A percentile compares a stretch with the other conserved stretches of the same genome.
phyloP scores from a whole-genome alignment of 169 alveolate genomes.

The Toxoplasma gondii region DNA sequence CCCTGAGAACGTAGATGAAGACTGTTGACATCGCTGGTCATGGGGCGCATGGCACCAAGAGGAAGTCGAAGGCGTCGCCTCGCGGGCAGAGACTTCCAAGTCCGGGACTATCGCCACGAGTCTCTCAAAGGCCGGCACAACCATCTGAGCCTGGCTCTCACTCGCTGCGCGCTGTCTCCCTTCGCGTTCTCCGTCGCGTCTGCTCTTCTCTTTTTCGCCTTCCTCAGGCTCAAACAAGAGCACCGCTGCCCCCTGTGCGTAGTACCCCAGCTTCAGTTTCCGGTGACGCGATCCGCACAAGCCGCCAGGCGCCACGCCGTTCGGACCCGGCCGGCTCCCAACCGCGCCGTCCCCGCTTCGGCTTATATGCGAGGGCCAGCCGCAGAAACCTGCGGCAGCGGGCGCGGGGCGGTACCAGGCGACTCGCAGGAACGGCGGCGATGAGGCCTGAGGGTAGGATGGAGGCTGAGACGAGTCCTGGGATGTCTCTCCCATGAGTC shows the following conservation, averaged over 20 bases:
- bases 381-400: neutral
- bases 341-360: neutral
- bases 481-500: neutral
- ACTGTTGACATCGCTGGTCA: neutral
- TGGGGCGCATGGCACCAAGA: neutral
- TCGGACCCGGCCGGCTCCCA: neutral
- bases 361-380: neutral
- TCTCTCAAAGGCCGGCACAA: neutral
- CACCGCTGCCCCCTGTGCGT: neutral
- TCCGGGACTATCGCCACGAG: conserved; percentile 6
- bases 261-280: neutral
- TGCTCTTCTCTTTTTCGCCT: neutral
- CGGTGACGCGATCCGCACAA: neutral
- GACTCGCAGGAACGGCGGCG: neutral
- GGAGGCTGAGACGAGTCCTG: neutral
- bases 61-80: neutral
- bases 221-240: neutral
- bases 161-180: neutral
- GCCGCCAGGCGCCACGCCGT: neutral
- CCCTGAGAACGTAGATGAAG: neutral
- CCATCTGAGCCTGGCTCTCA: neutral
- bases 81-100: conserved; percentile 16
- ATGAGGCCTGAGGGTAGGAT: neutral
- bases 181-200: neutral
- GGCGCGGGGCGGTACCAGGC: conserved; percentile 37